These are phyloP conservation scores for Amphibolis antarctica DNA, from an alignment of 106 monocot species.

Conservation along the genomic window DNA sequence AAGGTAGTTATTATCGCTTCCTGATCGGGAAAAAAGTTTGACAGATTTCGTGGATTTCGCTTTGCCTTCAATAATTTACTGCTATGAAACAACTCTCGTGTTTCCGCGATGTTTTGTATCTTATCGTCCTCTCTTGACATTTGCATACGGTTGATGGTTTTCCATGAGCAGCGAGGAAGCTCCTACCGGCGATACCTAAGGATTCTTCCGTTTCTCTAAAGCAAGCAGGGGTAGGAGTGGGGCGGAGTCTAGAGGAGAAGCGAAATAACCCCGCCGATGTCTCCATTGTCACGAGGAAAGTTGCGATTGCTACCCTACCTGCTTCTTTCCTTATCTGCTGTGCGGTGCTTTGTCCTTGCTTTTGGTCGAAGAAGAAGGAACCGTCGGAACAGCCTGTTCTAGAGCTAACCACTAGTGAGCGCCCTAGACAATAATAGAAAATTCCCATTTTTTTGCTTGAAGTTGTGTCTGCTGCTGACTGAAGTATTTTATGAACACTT, in stretches of 20 bases:
- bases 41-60: too few species aligned
- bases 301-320: constrained; percentile 7
- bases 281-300: background rate
- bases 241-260: background rate
- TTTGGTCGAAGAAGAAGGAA: constrained; percentile 13
- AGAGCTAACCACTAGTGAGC: constrained; percentile 8
- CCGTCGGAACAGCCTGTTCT: constrained; percentile 1
- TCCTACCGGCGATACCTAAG: background rate
- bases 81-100: too few species aligned
- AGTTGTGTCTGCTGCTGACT: background rate
- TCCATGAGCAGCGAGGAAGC: background rate
- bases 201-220: background rate
- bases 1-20: too few species aligned
- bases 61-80: too few species aligned
- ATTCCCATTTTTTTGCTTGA: background rate
- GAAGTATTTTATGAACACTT: background rate
- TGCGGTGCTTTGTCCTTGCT: constrained; percentile 17
- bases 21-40: too few species aligned
- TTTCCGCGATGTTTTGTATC: too few species aligned
- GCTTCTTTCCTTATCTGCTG: constrained; percentile 11
- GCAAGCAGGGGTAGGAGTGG: background rate
- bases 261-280: background rate
- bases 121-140: too few species aligned
- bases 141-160: too few species aligned
- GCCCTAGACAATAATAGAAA: background rate